A percentile compares a stretch with the other conserved stretches of the same genome.
phyloP scores from a whole-genome alignment of 2,329 filamentous ascomycete genomes.

The Atkinsonella texensis region DNA sequence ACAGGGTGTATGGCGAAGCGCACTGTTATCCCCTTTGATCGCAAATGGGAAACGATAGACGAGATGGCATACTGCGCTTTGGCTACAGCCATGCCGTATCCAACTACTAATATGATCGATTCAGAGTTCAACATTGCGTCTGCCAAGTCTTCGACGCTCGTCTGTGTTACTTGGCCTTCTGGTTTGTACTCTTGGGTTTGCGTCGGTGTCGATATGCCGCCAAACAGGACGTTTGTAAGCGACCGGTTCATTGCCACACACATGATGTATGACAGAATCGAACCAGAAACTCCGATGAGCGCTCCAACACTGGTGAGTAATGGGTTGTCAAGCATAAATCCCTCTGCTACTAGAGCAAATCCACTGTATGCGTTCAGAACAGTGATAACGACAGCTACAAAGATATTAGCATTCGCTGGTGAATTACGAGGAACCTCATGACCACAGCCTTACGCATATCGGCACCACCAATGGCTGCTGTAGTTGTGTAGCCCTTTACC shows the following conservation, averaged over 20 bases:
- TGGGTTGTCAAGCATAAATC: conserved; percentile 82
- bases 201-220: conserved; percentile 49
- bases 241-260: conserved; percentile 89
- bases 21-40: conserved; percentile 66
- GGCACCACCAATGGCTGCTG: conserved; percentile 78
- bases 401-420: conserved; percentile 6
- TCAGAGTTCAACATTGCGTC: conserved; percentile 66
- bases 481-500: conserved; percentile 77
- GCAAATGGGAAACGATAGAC: conserved; percentile 63
- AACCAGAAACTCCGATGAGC: conserved; percentile 78
- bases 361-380: conserved; percentile 86
- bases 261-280: conserved; percentile 77
- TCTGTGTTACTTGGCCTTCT: conserved; percentile 68
- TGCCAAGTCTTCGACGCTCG: conserved; percentile 67
- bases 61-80: conserved; percentile 88
- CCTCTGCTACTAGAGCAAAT: conserved; percentile 81
- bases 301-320: conserved; percentile 76
- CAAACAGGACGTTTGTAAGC: conserved; percentile 80
- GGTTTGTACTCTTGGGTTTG: conserved; percentile 56
- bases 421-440: not conserved
- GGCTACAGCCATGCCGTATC: conserved; percentile 89
- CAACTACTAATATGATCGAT: conserved; percentile 79
- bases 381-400: conserved; percentile 64
- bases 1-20: conserved; percentile 87
- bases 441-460: conserved; percentile 56